Base-by-base conservation (phyloP, 2,329 filamentous ascomycete genomes). In the Exophiala viscosa region DNA sequence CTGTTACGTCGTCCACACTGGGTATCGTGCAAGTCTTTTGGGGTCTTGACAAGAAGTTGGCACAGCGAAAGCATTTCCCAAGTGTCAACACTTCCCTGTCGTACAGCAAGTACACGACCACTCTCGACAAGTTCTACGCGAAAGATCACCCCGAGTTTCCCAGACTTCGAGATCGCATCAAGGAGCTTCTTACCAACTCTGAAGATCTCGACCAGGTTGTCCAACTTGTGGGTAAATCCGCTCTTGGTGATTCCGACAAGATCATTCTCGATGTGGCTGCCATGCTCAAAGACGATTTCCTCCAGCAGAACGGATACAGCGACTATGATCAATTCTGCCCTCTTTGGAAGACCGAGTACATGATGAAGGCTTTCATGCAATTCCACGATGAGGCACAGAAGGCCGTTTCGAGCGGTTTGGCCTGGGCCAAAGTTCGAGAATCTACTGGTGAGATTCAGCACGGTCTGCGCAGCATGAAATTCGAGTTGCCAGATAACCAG, bases 341-440 rank as follows among this genome's bases (percentile, higher is more conserved):
- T 45, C 82, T 99, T 67, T 99, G 93, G 93, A 99, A 99, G 86
- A 99, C 93, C 0, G 88, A 95, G 72, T 99, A 93, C 86, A 97
- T 99, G 93, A 99, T 99, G 93, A 96, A 95, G 82, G 87, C 90
- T 60, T 97, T 99, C 85, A 88, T 99, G 79, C 88, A 86, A 53
- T 99, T 92, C 82, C 90, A 96, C 70, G 95, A 99, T 66, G 93
- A 99, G 78, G 86, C 90, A 18, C 92, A 97, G 72, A 97, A 96
- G 82, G 90, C 90, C 5, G 82, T 99, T 67, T 81, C 87, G 5
- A 90, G 96, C 72, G 93, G 93, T 56, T 87, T 92, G 73, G 86
- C 77, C 73, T 99, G 93, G 93, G 77, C 79, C 68, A 96, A 95
- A 82, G 87, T 99, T 50, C 85, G 92, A 62, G 93, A 99, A 66